Percentiles rank a stretch among this genome's conserved stretches.
Conservation (phyloP, 345 rosid species). For the Gossypium bickii region DNA sequence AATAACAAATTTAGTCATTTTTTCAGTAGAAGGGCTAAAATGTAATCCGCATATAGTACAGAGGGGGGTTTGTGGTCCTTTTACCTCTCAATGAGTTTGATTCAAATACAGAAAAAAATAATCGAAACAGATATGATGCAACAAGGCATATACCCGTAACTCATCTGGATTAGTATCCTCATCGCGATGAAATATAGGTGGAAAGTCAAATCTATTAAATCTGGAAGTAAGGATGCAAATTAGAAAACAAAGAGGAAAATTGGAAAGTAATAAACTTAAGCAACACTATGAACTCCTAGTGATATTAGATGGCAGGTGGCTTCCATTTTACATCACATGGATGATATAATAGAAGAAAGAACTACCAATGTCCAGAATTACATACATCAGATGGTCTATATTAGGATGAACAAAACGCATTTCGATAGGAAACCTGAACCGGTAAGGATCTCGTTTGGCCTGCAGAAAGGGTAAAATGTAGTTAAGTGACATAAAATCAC, state of each 20-base stretch:
- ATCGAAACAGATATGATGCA: neutral
- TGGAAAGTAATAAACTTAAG: conserved; percentile 8
- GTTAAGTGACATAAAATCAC: conserved; percentile 8
- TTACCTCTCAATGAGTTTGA: neutral
- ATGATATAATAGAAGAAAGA: neutral
- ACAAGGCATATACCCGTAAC: conserved; percentile 52
- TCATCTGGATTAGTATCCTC: conserved; percentile 77
- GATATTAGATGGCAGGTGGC: conserved; percentile 8
- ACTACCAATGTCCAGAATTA: conserved; percentile 9
- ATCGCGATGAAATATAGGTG: conserved; percentile 85
- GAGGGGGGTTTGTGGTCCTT: no score
- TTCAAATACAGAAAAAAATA: neutral
- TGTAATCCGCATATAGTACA: no score
- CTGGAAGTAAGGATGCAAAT: conserved; percentile 37
- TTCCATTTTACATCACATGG: conserved; percentile 4
- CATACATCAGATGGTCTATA: conserved; percentile 92
- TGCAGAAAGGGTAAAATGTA: conserved; percentile 29
- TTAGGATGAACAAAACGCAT: conserved; percentile 87
- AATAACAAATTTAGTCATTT: no score
- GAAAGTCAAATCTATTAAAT: conserved; percentile 81
- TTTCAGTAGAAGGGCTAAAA: no score
- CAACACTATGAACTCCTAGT: conserved; percentile 11
- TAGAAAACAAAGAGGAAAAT: neutral
- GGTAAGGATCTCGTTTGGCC: conserved; percentile 94
- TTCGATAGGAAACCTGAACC: conserved; percentile 89